Evolutionary conservation across 352 stramenopile genomes (phyloP), one percentile per base, ranked within the genome.

Genomic region (Pythium dissimile): DNA sequence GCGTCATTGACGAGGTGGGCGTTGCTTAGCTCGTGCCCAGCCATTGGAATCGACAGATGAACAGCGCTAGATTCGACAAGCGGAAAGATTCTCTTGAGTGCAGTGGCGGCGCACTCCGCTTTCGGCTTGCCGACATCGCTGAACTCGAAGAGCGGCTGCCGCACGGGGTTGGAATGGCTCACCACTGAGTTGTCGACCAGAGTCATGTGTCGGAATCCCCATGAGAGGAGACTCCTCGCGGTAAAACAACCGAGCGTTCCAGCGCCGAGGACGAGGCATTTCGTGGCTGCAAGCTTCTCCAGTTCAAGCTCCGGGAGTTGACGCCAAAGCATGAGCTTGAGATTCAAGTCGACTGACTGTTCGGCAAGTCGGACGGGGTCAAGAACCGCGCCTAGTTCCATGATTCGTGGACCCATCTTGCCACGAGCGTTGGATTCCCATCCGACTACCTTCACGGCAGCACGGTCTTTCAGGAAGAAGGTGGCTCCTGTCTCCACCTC

Each of bases 241-340:
- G 98, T 98, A 53, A 87, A 92, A 66, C 97, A 99, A 18, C 97
- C 97, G n/a, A 99, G 78, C 2, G 97, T 99, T 0, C 88, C 88
- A 8, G 92, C 92, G 13, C 97, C 97, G 0, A 99, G 67, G 3
- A 99, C 64, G 10, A 99, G 72, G 20, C 97, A 98, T 62, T 97
- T 97, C 7, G 91, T 97, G 6, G 73, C 58, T 30, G 82, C 84
- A 27, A 99, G 75, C 31, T 75, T 58, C 7, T 97, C 88, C 12
- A 98, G 73, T 65, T 99, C 71, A 1, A 99, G 77, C 28, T 78
- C 75, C 5, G 97, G 97, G 20, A 99, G 74, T 50, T 98, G 92
- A 5, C 97, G 80, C 97, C 97, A 99, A 32, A 97, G 89, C 97
- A 99, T 99, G 16, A 99, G 77, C 68, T 98, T 97, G 9, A 99